These are phyloP conservation scores for Eucalyptus tenuipes DNA, from an alignment of 345 rosid species.

Conservation along the genomic window DNA sequence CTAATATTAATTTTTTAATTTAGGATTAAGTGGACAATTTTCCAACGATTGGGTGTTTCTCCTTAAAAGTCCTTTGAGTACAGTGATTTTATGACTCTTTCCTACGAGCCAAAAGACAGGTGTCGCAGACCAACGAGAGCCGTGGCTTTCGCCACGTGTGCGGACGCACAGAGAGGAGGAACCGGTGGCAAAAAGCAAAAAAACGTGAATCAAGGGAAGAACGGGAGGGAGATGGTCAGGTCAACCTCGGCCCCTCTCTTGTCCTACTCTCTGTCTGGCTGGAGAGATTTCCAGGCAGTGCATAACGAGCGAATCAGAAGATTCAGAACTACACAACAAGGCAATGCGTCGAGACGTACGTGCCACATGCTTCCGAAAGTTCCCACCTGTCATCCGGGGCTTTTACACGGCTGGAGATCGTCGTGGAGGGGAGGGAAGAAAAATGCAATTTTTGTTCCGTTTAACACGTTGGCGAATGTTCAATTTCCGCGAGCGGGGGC, in stretches of 20 bases:
- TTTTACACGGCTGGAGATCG: not conserved
- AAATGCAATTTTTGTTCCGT: not conserved
- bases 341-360: not conserved
- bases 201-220: not conserved
- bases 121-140: not conserved
- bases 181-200: not conserved
- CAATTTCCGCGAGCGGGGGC: not conserved
- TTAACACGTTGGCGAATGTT: not conserved
- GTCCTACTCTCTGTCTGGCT: not conserved
- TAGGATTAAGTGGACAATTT: not conserved
- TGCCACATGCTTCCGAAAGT: not conserved
- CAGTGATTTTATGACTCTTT: not conserved
- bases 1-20: accelerated
- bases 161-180: not conserved
- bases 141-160: not conserved
- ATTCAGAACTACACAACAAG: not conserved
- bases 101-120: not conserved
- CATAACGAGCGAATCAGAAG: not conserved
- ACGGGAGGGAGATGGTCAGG: not conserved
- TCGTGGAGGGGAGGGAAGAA: not conserved
- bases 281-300: not conserved
- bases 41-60: not conserved
- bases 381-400: not conserved
- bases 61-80: too few relatives aligned
- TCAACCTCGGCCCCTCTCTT: not conserved